These are phyloP conservation scores for Hypoxylon intermedium DNA, from an alignment of 495 filamentous ascomycete genomes.

Conservation along the genomic window DNA sequence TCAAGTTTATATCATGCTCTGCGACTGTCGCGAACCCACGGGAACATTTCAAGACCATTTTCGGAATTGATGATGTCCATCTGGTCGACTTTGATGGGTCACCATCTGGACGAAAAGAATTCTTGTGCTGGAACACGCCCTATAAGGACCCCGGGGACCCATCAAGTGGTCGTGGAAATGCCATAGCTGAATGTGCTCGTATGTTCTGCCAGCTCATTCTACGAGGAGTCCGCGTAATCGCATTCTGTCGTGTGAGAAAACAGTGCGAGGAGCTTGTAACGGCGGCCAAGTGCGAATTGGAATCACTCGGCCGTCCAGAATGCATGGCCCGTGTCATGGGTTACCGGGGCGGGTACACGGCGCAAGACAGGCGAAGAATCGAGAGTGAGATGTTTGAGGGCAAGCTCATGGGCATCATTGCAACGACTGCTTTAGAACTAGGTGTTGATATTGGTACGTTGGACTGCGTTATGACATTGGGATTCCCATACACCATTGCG, in stretches of 20 bases:
- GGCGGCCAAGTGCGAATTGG: constrained; percentile 79
- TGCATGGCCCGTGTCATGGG: constrained; percentile 86
- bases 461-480: constrained; percentile 91
- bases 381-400: constrained; percentile 98
- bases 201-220: constrained; percentile 91
- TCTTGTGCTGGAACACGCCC: constrained; percentile 97
- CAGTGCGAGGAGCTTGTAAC: constrained; percentile 85
- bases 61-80: constrained; percentile 79
- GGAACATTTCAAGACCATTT: constrained; percentile 90
- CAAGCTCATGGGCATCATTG: constrained; percentile 89
- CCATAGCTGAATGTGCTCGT: constrained; percentile 81
- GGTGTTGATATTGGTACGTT: constrained; percentile 96
- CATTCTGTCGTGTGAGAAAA: constrained; percentile 87
- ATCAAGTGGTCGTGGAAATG: constrained; percentile 82
- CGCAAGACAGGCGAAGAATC: constrained; percentile 88
- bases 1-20: constrained; percentile 96
- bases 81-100: constrained; percentile 92
- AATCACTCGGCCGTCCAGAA: constrained; percentile 72
- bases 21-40: constrained; percentile 95
- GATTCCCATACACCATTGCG: constrained; percentile 94
- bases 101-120: constrained; percentile 92
- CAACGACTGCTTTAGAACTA: constrained; percentile 90
- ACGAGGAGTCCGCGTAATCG: constrained; percentile 89
- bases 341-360: constrained; percentile 94
- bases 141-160: constrained; percentile 91